A percentile compares a stretch with the other conserved stretches of the same genome.
Conservation (phyloP, 1,284 basidiomycete genomes). For the Entoloma clypeatum region DNA sequence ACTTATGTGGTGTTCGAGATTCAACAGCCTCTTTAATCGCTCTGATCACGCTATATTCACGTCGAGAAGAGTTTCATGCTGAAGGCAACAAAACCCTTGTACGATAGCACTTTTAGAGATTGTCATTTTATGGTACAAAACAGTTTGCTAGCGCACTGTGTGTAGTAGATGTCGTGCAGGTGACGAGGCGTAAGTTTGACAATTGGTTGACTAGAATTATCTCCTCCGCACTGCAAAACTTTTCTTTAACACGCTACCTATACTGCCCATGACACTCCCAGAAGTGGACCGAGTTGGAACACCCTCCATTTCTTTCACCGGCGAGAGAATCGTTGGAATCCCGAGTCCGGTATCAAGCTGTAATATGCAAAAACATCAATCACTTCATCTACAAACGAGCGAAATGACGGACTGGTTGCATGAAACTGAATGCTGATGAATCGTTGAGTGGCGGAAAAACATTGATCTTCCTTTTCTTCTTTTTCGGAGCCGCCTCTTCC, state of each 20-base stretch:
- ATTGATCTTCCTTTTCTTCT: slow-evolving; percentile 61
- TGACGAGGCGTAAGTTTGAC: too few relatives aligned
- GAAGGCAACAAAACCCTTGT: slow-evolving; percentile 49
- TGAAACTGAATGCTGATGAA: slow-evolving; percentile 26
- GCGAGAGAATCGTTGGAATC: slow-evolving; percentile 62
- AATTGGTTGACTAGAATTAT: too few relatives aligned
- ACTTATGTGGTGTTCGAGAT: slow-evolving; percentile 49
- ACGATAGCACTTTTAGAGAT: neutral
- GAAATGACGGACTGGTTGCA: slow-evolving; percentile 30
- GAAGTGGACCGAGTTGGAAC: slow-evolving; percentile 45
- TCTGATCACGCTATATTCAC: slow-evolving; percentile 62
- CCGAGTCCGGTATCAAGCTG: slow-evolving; percentile 38
- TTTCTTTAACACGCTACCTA: slow-evolving; percentile 21
- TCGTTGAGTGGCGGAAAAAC: slow-evolving; percentile 38
- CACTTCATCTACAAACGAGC: neutral
- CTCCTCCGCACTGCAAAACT: slow-evolving; percentile 16
- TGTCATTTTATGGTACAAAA: neutral
- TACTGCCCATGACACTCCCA: slow-evolving; percentile 27
- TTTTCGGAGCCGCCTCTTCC: slow-evolving; percentile 32
- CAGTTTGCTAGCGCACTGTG: too few relatives aligned
- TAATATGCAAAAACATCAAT: slow-evolving; percentile 2
- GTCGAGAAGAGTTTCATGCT: slow-evolving; percentile 79
- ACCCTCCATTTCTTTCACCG: slow-evolving; percentile 50
- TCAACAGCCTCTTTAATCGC: slow-evolving; percentile 71
- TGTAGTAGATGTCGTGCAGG: too few relatives aligned